A percentile compares a stretch with the other conserved stretches of the same genome.
Conservation (phyloP, 148 eudicot genomes). For the Rhododendron williamsianum region DNA sequence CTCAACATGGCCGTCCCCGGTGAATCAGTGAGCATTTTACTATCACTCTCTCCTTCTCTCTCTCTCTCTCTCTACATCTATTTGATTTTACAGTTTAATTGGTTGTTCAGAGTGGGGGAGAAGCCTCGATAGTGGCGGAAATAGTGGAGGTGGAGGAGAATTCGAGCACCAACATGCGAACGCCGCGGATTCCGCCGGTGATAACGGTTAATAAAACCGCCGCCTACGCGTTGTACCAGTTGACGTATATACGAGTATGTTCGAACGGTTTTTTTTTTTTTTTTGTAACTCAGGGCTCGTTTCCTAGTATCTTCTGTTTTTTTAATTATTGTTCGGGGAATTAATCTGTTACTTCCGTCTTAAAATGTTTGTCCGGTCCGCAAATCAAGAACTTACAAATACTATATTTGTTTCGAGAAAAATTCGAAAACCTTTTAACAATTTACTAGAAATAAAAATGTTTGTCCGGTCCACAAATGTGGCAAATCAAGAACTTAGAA, state of each 20-base stretch:
- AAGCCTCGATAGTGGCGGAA: slow-evolving; percentile 86
- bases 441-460: no score
- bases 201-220: slow-evolving; percentile 77
- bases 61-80: background rate
- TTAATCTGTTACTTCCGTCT: background rate
- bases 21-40: slow-evolving; percentile 43
- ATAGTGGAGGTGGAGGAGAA: slow-evolving; percentile 88
- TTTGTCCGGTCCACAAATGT: no score
- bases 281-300: background rate
- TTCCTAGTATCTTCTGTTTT: background rate
- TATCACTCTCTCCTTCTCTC: background rate
- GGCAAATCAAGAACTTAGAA: no score
- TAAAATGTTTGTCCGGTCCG: background rate
- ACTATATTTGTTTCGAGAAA: background rate
- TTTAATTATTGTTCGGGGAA: background rate
- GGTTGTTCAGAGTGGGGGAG: slow-evolving; percentile 63
- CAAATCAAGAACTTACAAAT: background rate
- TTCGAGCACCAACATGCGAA: slow-evolving; percentile 57
- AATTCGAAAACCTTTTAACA: background rate
- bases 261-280: background rate
- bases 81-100: background rate
- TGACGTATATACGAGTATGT: slow-evolving; percentile 82
- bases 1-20: slow-evolving; percentile 81
- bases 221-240: slow-evolving; percentile 67
- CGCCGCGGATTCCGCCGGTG: slow-evolving; percentile 65